Evolutionary conservation across 2,329 filamentous ascomycete species (phyloP).

Genomic region (Sphaerulina populicola): DNA sequence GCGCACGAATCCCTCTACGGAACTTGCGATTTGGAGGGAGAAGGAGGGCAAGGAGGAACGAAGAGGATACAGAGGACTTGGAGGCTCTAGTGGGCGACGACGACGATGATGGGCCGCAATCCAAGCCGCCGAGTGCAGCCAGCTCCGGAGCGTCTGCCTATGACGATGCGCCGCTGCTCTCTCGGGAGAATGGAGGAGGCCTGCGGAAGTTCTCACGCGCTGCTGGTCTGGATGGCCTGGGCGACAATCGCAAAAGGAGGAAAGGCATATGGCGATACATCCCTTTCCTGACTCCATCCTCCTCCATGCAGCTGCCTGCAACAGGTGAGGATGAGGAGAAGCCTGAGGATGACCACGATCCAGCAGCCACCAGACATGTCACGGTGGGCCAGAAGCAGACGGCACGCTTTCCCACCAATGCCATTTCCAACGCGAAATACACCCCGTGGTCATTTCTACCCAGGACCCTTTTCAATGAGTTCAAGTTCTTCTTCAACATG

Average conservation of each 20-base stretch:
- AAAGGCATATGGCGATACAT: slow-evolving; percentile 26
- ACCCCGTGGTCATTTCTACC: slow-evolving; percentile 91
- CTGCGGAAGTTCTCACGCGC: slow-evolving; percentile 13
- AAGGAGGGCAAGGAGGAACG: slow-evolving; percentile 33
- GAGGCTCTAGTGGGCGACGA: slow-evolving; percentile 55
- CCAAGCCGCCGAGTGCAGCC: slow-evolving; percentile 16
- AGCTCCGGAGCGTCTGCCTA: slow-evolving; percentile 48
- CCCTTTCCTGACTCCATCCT: slow-evolving; percentile 20
- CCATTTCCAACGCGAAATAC: slow-evolving; percentile 95
- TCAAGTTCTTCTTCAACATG: slow-evolving; percentile 99
- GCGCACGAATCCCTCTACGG: slow-evolving; percentile 59
- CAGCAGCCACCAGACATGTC: slow-evolving; percentile 64
- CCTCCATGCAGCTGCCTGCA: slow-evolving; percentile 24
- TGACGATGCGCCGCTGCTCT: slow-evolving; percentile 67
- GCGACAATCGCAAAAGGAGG: slow-evolving; percentile 10
- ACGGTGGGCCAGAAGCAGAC: slow-evolving; percentile 66
- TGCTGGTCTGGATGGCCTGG: slow-evolving; percentile 14
- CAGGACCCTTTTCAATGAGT: slow-evolving; percentile 93
- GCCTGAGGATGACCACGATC: slow-evolving; percentile 43
- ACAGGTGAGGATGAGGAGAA: slow-evolving; percentile 29
- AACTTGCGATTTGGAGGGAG: slow-evolving; percentile 46
- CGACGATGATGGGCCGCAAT: slow-evolving; percentile 32
- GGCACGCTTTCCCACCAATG: slow-evolving; percentile 75
- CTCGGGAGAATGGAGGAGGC: slow-evolving; percentile 11
- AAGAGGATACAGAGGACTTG: slow-evolving; percentile 56